Evolutionary conservation across 768 basidiomycete species (phyloP).

Genomic region (Pisolithus albus): DNA sequence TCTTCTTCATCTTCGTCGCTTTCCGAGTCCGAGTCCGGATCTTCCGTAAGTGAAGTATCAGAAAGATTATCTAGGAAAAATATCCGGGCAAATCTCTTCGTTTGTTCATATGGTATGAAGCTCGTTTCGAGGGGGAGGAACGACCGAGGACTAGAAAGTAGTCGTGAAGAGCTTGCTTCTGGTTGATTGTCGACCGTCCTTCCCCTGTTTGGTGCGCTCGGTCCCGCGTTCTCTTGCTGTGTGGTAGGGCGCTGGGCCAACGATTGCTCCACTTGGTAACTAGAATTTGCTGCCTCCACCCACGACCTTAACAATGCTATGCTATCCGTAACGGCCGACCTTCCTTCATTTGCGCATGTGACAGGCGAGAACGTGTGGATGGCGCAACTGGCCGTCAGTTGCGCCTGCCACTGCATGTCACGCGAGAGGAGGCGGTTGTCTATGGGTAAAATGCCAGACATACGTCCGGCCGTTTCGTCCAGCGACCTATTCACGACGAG

Average conservation of each 20-base stretch:
- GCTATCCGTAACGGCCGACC: conserved; percentile 40
- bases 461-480: conserved; percentile 37
- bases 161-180: conserved; percentile 1
- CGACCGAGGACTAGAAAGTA: background rate
- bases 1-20: conserved; percentile 5
- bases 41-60: background rate
- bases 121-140: background rate
- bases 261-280: background rate
- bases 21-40: conserved; percentile 1
- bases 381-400: conserved; percentile 52
- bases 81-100: conserved; percentile 22
- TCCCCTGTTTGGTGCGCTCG: background rate
- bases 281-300: conserved; percentile 31
- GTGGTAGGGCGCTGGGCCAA: conserved; percentile 1
- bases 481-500: conserved; percentile 46
- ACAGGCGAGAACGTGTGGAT: conserved; percentile 46
- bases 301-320: conserved; percentile 37
- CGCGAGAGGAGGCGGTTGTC: conserved; percentile 40
- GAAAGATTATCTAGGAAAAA: conserved; percentile 14
- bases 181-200: background rate
- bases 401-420: conserved; percentile 53
- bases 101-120: conserved; percentile 13
- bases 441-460: conserved; percentile 40
- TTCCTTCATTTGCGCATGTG: conserved; percentile 11
- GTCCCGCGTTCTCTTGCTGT: background rate